Evolutionary conservation across 2,329 filamentous ascomycete species (phyloP).

Genomic region (Fusarium xyrophilum): DNA sequence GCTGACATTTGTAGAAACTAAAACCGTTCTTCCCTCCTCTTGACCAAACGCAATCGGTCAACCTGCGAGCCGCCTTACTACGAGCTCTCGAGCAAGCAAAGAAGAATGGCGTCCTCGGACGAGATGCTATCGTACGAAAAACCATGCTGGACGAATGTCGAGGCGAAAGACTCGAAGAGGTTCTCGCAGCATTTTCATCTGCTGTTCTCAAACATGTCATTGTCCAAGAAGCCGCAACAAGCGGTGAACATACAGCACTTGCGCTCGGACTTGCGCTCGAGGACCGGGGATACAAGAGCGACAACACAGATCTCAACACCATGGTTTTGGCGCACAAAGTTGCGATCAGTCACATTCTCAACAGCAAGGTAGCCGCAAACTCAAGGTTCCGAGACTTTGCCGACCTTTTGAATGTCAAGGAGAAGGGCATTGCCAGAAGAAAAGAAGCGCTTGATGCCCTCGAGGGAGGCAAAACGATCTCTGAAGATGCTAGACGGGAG

Average conservation of each 20-base stretch:
- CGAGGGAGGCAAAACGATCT: slow-evolving; percentile 45
- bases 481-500: slow-evolving; percentile 53
- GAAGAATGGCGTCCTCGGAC: slow-evolving; percentile 81
- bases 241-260: slow-evolving; percentile 53
- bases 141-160: slow-evolving; percentile 97
- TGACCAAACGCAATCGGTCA: slow-evolving; percentile 89
- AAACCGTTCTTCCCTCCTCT: slow-evolving; percentile 89
- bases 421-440: slow-evolving; percentile 62
- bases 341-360: slow-evolving; percentile 66
- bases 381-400: slow-evolving; percentile 69
- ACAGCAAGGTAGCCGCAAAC: slow-evolving; percentile 65
- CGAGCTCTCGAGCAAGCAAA: slow-evolving; percentile 84
- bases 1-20: slow-evolving; percentile 69
- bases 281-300: slow-evolving; percentile 62
- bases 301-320: slow-evolving; percentile 63
- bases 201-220: slow-evolving; percentile 77
- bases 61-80: slow-evolving; percentile 83
- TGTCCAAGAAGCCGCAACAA: slow-evolving; percentile 50
- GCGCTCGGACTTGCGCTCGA: slow-evolving; percentile 65
- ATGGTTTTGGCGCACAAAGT: slow-evolving; percentile 77
- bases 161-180: slow-evolving; percentile 86
- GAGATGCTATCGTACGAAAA: slow-evolving; percentile 83
- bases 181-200: slow-evolving; percentile 83
- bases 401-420: slow-evolving; percentile 68
- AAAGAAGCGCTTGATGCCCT: slow-evolving; percentile 54